Percentiles rank a stretch among this genome's conserved stretches.
Evolutionary conservation across 768 basidiomycete species (phyloP).

Genomic region (Rhodosporidiobolus odoratus): DNA sequence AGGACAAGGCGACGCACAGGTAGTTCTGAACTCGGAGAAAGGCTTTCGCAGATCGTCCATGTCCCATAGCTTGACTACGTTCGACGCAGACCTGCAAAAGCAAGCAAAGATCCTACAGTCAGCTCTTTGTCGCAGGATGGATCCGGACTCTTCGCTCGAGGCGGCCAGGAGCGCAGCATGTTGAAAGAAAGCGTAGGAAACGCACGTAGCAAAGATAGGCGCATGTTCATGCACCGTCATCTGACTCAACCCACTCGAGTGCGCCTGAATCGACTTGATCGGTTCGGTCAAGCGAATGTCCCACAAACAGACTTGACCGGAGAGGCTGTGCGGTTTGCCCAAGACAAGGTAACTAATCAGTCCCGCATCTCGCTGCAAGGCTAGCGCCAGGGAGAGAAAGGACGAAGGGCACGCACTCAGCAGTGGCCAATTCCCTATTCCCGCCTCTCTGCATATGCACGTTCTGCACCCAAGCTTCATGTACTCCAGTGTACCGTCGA

Average conservation of each 20-base stretch:
- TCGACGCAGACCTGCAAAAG: constrained; percentile 60
- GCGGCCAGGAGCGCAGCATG: neutral
- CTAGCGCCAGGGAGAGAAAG: neutral
- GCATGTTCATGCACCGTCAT: constrained; percentile 82
- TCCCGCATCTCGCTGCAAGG: neutral
- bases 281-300: constrained; percentile 70
- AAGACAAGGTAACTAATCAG: constrained; percentile 25
- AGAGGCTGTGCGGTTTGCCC: constrained; percentile 56
- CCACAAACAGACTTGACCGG: constrained; percentile 87
- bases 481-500: constrained; percentile 63
- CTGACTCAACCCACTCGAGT: constrained; percentile 67
- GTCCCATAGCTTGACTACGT: constrained; percentile 64
- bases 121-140: too few relatives aligned
- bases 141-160: neutral
- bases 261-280: constrained; percentile 59
- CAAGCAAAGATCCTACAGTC: constrained; percentile 45
- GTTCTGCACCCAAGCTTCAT: constrained; percentile 83
- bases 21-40: constrained; percentile 45
- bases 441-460: constrained; percentile 74
- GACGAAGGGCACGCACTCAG: constrained; percentile 57
- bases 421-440: constrained; percentile 70
- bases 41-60: constrained; percentile 58
- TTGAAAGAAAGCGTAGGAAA: neutral
- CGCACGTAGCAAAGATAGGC: constrained; percentile 79
- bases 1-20: constrained; percentile 30